phyloP scores from a whole-genome alignment of 23 red algal species.

The Gracilaria domingensis region DNA sequence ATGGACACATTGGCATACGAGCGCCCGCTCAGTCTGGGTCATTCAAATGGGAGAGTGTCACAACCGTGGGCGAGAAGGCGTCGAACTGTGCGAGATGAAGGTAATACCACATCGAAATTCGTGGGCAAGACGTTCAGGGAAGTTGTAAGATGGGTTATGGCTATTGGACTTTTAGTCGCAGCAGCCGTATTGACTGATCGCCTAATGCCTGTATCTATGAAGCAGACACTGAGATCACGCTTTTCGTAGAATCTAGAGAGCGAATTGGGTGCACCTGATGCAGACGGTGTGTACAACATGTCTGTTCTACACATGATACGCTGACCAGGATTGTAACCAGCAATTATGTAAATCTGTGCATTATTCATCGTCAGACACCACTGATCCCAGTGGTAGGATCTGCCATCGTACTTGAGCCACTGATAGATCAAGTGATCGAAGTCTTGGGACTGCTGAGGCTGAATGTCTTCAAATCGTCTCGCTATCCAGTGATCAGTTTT shows the following conservation, averaged over 20 bases:
- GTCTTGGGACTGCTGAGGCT: too few species aligned
- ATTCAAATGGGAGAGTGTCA: conserved; percentile 28
- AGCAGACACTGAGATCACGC: conserved; percentile 33
- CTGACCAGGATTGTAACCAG: conserved; percentile 9
- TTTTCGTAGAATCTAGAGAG: conserved; percentile 46
- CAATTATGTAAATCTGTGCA: conserved; percentile 34
- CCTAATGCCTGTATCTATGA: conserved; percentile 52
- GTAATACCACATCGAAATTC: conserved; percentile 19
- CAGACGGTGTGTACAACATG: background rate
- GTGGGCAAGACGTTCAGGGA: conserved; percentile 16
- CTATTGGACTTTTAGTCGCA: conserved; percentile 29
- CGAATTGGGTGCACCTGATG: background rate
- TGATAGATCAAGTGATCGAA: too few species aligned
- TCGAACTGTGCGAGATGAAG: conserved; percentile 24
- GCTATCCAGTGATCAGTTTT: background rate
- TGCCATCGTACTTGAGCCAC: too few species aligned
- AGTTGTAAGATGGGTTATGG: conserved; percentile 49
- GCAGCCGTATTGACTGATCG: conserved; percentile 51
- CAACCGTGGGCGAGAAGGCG: conserved; percentile 11
- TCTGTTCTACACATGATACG: background rate
- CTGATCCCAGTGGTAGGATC: background rate
- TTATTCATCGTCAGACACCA: background rate
- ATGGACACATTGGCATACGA: conserved; percentile 54
- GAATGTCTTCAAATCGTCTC: background rate
- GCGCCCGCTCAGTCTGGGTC: background rate